Percentiles rank a stretch among this genome's conserved stretches.
phyloP scores from a whole-genome alignment of 345 rosid genomes.

The Melaleuca alternifolia region DNA sequence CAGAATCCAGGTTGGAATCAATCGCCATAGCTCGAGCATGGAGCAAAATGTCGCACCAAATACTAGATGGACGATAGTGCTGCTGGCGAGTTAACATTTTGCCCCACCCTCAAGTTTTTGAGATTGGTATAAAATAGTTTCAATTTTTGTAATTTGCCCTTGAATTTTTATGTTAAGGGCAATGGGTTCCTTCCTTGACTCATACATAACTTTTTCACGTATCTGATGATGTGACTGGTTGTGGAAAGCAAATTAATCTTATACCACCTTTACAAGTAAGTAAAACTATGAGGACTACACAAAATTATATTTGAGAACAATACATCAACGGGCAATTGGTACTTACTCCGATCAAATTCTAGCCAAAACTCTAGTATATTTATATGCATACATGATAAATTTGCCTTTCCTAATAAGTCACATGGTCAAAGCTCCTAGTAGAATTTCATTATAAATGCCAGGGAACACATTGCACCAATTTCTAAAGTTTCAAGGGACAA shows the following conservation, averaged over 20 bases:
- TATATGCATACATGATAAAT: not conserved
- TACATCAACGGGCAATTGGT: not conserved
- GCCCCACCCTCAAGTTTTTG: not conserved
- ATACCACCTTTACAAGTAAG: not conserved
- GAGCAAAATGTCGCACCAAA: not conserved
- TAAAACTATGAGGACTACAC: not conserved
- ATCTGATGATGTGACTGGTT: not conserved
- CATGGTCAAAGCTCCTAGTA: not conserved
- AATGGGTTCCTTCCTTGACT: not conserved
- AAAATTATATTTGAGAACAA: not conserved
- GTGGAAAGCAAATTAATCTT: not conserved
- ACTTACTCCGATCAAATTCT: not conserved
- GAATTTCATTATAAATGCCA: not conserved
- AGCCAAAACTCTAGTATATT: not conserved
- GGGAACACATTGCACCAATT: not conserved
- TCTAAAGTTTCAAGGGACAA: not conserved
- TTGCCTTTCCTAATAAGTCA: not conserved
- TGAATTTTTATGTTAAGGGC: not conserved
- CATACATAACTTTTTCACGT: not conserved
- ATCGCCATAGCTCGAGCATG: not conserved
- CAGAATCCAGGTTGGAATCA: not conserved
- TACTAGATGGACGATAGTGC: not conserved
- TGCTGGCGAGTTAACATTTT: not conserved
- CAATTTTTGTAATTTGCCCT: not conserved
- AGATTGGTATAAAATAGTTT: not conserved